Conservation (phyloP, 129 eudicot species). For the sunflower (Helianthus annuus) region HanXRQr2.0-SUNRISE NC_035445.2:44508737-44509236, state of each 20-base stretch:
- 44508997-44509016: constrained; percentile 64
- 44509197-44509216: constrained; percentile 64
- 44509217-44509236: constrained; percentile 55
- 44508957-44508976: constrained; percentile 61
- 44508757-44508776: constrained; percentile 32
- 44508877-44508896: constrained; percentile 37
- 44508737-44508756: constrained; percentile 26
- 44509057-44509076: constrained; percentile 75
- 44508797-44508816: constrained; percentile 47
- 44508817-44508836: constrained; percentile 53
- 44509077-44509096: constrained; percentile 69
- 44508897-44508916: constrained; percentile 30
- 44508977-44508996: constrained; percentile 68
- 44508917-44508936: constrained; percentile 56
- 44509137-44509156: constrained; percentile 56
- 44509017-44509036: constrained; percentile 52
- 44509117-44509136: constrained; percentile 66
- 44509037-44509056: constrained; percentile 83
- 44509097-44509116: constrained; percentile 69
- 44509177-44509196: constrained; percentile 71
- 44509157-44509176: constrained; percentile 72
- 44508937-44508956: constrained; percentile 64
- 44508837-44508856: constrained; percentile 67
- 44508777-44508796: constrained; percentile 38
- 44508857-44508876: constrained; percentile 54